These are phyloP conservation scores for Dimocarpus longan DNA, from an alignment of 345 rosid species.

Conservation along the genomic window DNA sequence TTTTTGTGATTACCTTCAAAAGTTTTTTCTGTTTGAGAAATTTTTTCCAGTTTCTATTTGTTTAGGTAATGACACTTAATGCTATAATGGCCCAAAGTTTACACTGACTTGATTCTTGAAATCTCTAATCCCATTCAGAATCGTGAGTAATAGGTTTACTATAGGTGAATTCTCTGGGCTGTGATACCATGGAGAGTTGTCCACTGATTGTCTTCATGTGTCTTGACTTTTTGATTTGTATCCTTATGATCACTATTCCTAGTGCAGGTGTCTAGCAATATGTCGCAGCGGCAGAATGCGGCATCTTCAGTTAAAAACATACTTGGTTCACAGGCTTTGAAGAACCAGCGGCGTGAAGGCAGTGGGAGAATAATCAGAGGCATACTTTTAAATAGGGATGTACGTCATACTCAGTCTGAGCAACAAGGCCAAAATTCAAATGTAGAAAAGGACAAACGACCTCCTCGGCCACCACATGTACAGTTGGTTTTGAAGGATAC, in stretches of 20 bases:
- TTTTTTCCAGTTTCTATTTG: background rate
- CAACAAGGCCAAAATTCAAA: constrained; percentile 39
- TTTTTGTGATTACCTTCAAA: background rate
- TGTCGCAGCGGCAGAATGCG: constrained; percentile 33
- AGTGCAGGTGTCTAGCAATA: constrained; percentile 31
- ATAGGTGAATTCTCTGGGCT: background rate
- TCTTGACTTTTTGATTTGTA: background rate
- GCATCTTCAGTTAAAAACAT: constrained; percentile 38
- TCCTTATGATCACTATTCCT: background rate
- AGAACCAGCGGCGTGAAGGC: constrained; percentile 49
- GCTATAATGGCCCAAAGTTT: background rate
- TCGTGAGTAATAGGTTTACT: background rate
- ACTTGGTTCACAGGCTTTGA: constrained; percentile 34
- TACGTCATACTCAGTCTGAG: constrained; percentile 50
- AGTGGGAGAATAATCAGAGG: constrained; percentile 47
- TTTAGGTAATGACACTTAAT: background rate
- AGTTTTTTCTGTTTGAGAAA: background rate
- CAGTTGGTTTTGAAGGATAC: constrained; percentile 45
- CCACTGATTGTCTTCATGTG: background rate
- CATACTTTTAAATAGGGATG: constrained; percentile 54
- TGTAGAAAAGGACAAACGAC: constrained; percentile 51
- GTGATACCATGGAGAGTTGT: background rate
- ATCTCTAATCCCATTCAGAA: background rate
- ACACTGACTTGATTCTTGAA: background rate
- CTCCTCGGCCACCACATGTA: constrained; percentile 42